phyloP scores from a whole-genome alignment of 2,329 filamentous ascomycete genomes.

The Proliferodiscus dingleyae region DNA sequence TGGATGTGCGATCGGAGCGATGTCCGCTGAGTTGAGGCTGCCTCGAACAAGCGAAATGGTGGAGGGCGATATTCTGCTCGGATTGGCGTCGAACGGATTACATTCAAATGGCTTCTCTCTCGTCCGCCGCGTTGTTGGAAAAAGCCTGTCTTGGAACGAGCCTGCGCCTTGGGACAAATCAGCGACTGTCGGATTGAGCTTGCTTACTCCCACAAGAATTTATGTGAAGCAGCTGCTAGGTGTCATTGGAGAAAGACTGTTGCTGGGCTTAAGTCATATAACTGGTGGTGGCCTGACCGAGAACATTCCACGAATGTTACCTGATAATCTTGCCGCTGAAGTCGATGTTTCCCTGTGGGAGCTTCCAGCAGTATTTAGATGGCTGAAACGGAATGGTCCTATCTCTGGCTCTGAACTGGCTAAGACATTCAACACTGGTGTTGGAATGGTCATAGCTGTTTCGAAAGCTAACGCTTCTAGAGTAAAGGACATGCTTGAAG shows the following conservation, averaged over 20 bases:
- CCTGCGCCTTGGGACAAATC: slow-evolving; percentile 69
- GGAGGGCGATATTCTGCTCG: slow-evolving; percentile 79
- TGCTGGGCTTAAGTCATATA: slow-evolving; percentile 96
- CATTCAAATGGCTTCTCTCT: slow-evolving; percentile 98
- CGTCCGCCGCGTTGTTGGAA: slow-evolving; percentile 80
- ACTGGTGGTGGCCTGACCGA: slow-evolving; percentile 90
- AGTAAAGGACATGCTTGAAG: slow-evolving; percentile 56
- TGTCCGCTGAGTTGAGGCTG: slow-evolving; percentile 64
- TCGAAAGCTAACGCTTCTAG: slow-evolving; percentile 56
- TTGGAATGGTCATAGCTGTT: slow-evolving; percentile 91
- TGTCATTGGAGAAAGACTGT: slow-evolving; percentile 53
- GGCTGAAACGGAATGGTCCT: slow-evolving; percentile 71
- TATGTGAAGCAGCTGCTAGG: slow-evolving; percentile 81
- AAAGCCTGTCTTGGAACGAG: slow-evolving; percentile 66
- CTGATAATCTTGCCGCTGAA: slow-evolving; percentile 69
- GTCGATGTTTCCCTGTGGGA: slow-evolving; percentile 75
- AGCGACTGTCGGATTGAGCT: slow-evolving; percentile 63
- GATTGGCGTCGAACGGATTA: slow-evolving; percentile 77
- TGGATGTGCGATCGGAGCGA: slow-evolving; percentile 82
- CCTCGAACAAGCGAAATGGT: slow-evolving; percentile 73
- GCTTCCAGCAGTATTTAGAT: slow-evolving; percentile 74
- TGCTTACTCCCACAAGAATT: slow-evolving; percentile 87
- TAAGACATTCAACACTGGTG: slow-evolving; percentile 87
- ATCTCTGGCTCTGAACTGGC: slow-evolving; percentile 77
- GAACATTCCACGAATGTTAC: slow-evolving; percentile 93